Conservation (phyloP, 2,329 filamentous ascomycete genomes). For the Trichoderma harzianum region DNA sequence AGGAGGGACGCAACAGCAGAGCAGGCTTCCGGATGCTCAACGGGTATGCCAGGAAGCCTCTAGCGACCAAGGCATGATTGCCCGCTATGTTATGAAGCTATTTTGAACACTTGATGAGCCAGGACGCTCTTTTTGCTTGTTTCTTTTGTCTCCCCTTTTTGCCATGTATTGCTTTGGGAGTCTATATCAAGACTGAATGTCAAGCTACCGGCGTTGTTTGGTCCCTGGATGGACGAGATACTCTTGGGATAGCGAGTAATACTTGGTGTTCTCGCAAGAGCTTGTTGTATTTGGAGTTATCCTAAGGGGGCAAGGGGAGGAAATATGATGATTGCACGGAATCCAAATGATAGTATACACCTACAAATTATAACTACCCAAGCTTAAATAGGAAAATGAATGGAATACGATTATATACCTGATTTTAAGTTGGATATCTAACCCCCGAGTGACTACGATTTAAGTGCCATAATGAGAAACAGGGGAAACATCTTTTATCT, state of each 20-base stretch:
- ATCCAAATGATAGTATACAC: neutral
- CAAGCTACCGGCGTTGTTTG: neutral
- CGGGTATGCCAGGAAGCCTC: constrained; percentile 63
- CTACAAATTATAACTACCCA: neutral
- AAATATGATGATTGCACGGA: neutral
- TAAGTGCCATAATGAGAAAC: neutral
- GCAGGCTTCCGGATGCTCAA: constrained; percentile 60
- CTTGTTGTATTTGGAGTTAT: neutral
- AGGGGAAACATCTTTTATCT: neutral
- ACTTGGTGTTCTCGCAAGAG: too few relatives aligned
- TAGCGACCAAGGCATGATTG: constrained; percentile 15
- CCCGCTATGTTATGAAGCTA: neutral
- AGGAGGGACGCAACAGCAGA: constrained; percentile 59
- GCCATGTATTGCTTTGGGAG: neutral
- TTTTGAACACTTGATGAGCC: neutral
- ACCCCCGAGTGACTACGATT: neutral
- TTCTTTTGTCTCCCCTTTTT: neutral
- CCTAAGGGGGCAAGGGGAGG: neutral
- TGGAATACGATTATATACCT: neutral
- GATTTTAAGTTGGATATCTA: neutral
- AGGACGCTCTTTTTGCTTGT: constrained; percentile 5
- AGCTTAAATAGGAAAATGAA: neutral
- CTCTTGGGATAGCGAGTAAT: neutral
- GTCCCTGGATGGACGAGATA: neutral
- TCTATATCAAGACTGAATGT: neutral